Base-by-base conservation (phyloP, 2,329 filamentous ascomycete species). In the Colletotrichum musicola region DNA sequence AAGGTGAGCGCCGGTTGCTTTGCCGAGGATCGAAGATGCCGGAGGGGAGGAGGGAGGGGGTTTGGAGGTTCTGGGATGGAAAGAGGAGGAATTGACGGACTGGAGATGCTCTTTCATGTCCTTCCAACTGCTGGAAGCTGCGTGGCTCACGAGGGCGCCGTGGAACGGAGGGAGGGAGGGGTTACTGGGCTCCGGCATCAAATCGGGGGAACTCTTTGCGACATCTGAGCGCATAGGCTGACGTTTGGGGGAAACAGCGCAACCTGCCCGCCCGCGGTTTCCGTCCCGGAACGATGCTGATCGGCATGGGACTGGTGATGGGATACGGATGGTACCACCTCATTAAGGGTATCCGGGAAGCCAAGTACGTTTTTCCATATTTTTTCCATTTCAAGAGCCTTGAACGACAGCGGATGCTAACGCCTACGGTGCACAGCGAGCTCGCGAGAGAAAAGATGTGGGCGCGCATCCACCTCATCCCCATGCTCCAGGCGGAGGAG, bases 361-460 rank as follows among this genome's bases (percentile, higher is more conserved):
- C 94, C 80, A 95, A 97, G 95, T 98, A 89, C 71, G 92, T 83
- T 53, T 60, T 38, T 10, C 38, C 62, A 18, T 40, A 7, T 27
- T 44, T 1, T 51, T 1, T 5, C n/a, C 22, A 25, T 35, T 12
- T 22, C 40, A n/a, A 27, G 10, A 40, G 9, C 30, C 27, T 10
- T 35, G 30, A n/a, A 30, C 12, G 3, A 10, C 16, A n/a, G 6
- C 9, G 7, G 4, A 16, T 13, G 1, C 16, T 3, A n/a, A 50
- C 38, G 63, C 58, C 20, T 68, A 56, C 14, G 4, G 16, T 1
- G 0, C 27, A 66, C 76, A 98, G 95, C 78, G 96, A 99, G 83
- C 91, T 97, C 74, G 93, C 91, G 72, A 93, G 96, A 75, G 96
- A 99, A 79, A 99, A 98, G 87, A 96, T 97, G 89, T 99, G 96